A percentile compares a stretch with the other conserved stretches of the same genome.
Evolutionary conservation across 2,329 filamentous ascomycete species (phyloP).

Genomic region (Lasiodiplodia sp.): DNA sequence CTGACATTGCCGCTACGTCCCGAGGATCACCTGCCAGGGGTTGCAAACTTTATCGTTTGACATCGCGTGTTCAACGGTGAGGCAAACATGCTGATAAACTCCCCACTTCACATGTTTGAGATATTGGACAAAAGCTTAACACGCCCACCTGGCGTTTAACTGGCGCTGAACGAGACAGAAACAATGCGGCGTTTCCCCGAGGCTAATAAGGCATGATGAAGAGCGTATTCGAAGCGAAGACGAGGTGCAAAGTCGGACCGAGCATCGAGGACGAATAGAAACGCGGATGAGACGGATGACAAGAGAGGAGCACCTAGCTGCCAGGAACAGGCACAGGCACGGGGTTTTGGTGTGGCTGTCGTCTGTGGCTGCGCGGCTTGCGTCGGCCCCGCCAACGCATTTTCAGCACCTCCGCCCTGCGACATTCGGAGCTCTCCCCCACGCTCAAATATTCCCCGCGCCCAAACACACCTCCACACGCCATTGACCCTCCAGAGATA

Average conservation of each 20-base stretch:
- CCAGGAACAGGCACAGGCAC: constrained; percentile 9
- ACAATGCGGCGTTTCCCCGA: background rate
- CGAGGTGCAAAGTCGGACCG: no score
- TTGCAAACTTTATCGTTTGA: background rate
- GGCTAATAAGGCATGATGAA: background rate
- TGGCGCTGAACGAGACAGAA: background rate
- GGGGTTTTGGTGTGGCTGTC: constrained; percentile 1
- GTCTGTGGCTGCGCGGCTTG: constrained; percentile 23
- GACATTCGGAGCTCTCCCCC: constrained; percentile 20
- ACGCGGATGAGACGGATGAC: background rate
- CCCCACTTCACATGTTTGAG: background rate
- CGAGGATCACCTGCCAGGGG: background rate
- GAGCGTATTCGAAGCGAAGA: background rate
- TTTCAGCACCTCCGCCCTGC: constrained; percentile 4
- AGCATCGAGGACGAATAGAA: background rate
- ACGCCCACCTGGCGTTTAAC: background rate
- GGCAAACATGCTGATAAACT: background rate
- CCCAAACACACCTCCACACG: background rate
- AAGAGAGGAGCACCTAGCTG: background rate
- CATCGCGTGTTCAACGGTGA: background rate
- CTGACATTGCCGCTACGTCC: background rate
- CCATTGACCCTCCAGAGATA: constrained; percentile 6
- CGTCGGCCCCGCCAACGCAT: constrained; percentile 25
- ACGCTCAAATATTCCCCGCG: constrained; percentile 4
- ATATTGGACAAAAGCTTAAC: background rate